Evolutionary conservation across 176 grass and related monocot genomes (phyloP).

Genomic region (Bolboschoenus planiculmis): DNA sequence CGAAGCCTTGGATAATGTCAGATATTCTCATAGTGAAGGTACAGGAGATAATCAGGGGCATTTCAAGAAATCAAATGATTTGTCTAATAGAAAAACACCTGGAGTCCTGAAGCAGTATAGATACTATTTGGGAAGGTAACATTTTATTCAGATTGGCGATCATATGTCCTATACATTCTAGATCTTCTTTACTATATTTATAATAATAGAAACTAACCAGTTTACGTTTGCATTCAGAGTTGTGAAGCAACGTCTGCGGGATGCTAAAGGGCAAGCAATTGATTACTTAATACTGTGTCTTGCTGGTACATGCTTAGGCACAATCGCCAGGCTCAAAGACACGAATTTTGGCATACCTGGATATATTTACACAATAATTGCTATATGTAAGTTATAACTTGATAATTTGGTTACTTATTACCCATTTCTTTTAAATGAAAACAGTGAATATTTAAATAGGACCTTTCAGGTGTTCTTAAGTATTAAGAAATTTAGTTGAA

Average conservation of each 20-base stretch:
- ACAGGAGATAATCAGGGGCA: slow-evolving; percentile 55
- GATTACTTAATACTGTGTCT: slow-evolving; percentile 91
- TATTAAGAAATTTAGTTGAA: neutral
- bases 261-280: slow-evolving; percentile 60
- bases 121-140: slow-evolving; percentile 87
- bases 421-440: neutral
- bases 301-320: slow-evolving; percentile 89
- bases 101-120: slow-evolving; percentile 65
- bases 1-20: slow-evolving; percentile 48
- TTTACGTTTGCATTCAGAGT: slow-evolving; percentile 47
- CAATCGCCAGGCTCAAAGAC: slow-evolving; percentile 59
- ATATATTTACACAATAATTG: slow-evolving; percentile 89
- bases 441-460: neutral
- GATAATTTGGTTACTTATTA: neutral
- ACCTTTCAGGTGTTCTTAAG: neutral
- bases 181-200: neutral
- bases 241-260: slow-evolving; percentile 74
- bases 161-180: neutral
- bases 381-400: slow-evolving; percentile 65
- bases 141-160: neutral
- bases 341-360: slow-evolving; percentile 64
- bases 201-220: slow-evolving; percentile 8
- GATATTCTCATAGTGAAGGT: slow-evolving; percentile 50
- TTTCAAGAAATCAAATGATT: slow-evolving; percentile 46
- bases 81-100: slow-evolving; percentile 51